Percentiles rank a stretch among this genome's conserved stretches.
Evolutionary conservation across 2,329 filamentous ascomycete species (phyloP).

Genomic region (Thelonectria blattea): DNA sequence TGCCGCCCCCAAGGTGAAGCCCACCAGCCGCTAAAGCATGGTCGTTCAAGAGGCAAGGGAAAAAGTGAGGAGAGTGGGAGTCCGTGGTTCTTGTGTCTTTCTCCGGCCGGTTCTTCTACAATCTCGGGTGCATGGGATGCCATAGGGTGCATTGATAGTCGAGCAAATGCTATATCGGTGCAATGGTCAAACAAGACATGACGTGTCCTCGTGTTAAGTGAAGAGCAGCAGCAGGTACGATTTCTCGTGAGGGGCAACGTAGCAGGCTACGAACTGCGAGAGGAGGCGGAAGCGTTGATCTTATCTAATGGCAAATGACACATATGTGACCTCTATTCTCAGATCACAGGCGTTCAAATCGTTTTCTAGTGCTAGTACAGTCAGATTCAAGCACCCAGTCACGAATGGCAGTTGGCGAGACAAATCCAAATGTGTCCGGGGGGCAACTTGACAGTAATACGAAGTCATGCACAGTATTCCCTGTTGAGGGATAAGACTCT

Average conservation of each 20-base stretch:
- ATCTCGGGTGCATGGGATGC: conserved; percentile 51
- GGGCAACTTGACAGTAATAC: too few species aligned
- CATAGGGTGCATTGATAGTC: conserved; percentile 52
- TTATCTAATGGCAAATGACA: background rate
- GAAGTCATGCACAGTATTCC: too few species aligned
- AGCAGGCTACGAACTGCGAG: background rate
- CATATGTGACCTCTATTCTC: background rate
- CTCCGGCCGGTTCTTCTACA: conserved; percentile 50
- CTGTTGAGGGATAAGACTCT: too few species aligned
- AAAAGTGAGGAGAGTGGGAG: conserved; percentile 43
- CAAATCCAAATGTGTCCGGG: background rate
- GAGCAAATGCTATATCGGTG: conserved; percentile 46
- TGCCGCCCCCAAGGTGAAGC: conserved; percentile 81
- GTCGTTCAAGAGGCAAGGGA: conserved; percentile 30
- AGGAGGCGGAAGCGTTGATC: background rate
- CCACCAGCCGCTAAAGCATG: conserved; percentile 73
- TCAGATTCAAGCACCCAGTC: background rate
- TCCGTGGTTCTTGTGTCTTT: conserved; percentile 53
- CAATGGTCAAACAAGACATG: conserved; percentile 41
- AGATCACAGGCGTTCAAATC: background rate
- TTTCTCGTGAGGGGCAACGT: background rate
- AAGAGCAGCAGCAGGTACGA: conserved; percentile 21
- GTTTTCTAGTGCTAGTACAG: background rate
- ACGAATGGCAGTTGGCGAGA: background rate
- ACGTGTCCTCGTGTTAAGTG: conserved; percentile 27